These are phyloP conservation scores for Fistulina hepatica DNA, from an alignment of 1,284 basidiomycete genomes.

Conservation along the genomic window DNA sequence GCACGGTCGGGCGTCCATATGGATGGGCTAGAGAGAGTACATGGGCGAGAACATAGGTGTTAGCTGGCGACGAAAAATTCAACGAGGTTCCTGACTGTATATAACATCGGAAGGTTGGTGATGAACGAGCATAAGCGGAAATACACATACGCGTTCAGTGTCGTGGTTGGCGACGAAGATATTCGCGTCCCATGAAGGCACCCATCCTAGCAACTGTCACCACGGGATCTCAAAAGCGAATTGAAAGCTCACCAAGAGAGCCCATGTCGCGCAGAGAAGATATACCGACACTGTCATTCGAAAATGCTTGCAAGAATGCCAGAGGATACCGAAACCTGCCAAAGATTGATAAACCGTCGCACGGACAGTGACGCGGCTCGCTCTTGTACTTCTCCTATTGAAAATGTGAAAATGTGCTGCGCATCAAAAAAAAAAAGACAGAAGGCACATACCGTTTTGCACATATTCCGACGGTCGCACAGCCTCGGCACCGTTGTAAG, in stretches of 20 bases:
- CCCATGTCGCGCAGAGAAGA: slow-evolving; percentile 45
- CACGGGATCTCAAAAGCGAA: slow-evolving; percentile 1
- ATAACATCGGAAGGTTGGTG: background rate
- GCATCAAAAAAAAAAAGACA: slow-evolving; percentile 9
- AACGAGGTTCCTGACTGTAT: slow-evolving; percentile 41
- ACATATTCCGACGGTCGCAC: slow-evolving; percentile 46
- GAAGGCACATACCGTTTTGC: slow-evolving; percentile 31
- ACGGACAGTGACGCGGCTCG: slow-evolving; percentile 26
- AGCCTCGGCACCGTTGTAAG: slow-evolving; percentile 40
- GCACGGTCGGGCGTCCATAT: slow-evolving; percentile 53
- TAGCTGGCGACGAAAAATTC: slow-evolving; percentile 49
- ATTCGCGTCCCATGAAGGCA: slow-evolving; percentile 42
- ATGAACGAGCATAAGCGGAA: background rate
- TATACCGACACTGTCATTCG: slow-evolving; percentile 32
- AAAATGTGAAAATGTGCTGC: background rate
- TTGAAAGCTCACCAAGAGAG: slow-evolving; percentile 29
- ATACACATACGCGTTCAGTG: slow-evolving; percentile 44
- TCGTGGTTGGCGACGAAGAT: slow-evolving; percentile 63
- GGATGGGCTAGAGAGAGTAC: slow-evolving; percentile 58
- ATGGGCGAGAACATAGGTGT: slow-evolving; percentile 47
- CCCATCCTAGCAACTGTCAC: slow-evolving; percentile 37
- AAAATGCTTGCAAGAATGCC: slow-evolving; percentile 41
- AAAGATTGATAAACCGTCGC: background rate
- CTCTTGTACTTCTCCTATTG: slow-evolving; percentile 63
- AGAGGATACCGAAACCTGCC: slow-evolving; percentile 52